phyloP scores from a whole-genome alignment of 2,329 filamentous ascomycete species.

The Orbilia quercus region DNA sequence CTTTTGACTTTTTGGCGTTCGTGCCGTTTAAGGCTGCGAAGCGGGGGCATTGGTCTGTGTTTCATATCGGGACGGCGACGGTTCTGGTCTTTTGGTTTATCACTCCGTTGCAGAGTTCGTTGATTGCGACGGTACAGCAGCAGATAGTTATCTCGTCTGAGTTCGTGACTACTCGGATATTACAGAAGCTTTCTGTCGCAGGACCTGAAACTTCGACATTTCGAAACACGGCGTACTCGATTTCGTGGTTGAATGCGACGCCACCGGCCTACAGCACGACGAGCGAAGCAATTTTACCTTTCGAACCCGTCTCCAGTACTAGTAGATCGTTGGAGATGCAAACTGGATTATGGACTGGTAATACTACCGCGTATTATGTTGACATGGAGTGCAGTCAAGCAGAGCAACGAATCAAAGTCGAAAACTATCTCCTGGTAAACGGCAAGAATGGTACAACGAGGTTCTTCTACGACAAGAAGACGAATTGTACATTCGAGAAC shows the following conservation, averaged over 20 bases:
- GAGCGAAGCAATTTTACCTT: conserved; percentile 51
- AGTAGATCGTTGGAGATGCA: not conserved
- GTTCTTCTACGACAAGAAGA: conserved; percentile 29
- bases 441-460: conserved; percentile 1
- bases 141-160: conserved; percentile 18
- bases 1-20: conserved; percentile 66
- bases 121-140: conserved; percentile 64
- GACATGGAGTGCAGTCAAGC: conserved; percentile 43
- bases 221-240: conserved; percentile 51
- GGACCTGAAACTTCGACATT: conserved; percentile 44
- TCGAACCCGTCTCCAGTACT: conserved; percentile 35
- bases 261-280: conserved; percentile 52
- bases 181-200: conserved; percentile 14
- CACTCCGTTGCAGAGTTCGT: conserved; percentile 69
- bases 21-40: conserved; percentile 64
- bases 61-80: conserved; percentile 66
- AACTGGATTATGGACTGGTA: conserved; percentile 48
- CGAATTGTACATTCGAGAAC: conserved; percentile 36
- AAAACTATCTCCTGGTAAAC: not conserved
- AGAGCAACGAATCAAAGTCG: not conserved
- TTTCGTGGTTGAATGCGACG: conserved; percentile 56
- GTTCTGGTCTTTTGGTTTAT: conserved; percentile 69
- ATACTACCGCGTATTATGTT: conserved; percentile 56
- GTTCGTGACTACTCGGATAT: conserved; percentile 29
- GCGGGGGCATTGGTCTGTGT: conserved; percentile 68